A percentile compares a stretch with the other conserved stretches of the same genome.
Conservation (phyloP, 352 stramenopile species). For the Globisporangium yorkense region DNA sequence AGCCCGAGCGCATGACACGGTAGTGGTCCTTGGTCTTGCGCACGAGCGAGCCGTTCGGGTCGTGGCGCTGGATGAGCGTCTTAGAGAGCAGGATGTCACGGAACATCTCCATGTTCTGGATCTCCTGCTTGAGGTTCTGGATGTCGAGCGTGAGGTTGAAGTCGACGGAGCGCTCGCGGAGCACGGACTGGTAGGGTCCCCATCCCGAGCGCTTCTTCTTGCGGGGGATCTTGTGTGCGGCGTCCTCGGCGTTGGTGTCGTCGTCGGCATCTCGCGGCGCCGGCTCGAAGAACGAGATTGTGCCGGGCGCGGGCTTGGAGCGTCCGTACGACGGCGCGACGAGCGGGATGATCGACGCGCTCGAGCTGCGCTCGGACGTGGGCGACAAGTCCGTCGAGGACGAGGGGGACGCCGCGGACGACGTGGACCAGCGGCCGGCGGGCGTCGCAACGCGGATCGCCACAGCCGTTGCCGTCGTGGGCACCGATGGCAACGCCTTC, state of each 20-base stretch:
- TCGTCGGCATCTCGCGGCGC: constrained; percentile 17
- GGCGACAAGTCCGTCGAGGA: background rate
- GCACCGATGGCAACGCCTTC: background rate
- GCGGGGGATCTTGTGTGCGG: constrained; percentile 4
- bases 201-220: constrained; percentile 10
- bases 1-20: constrained; percentile 16
- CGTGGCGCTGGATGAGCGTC: constrained; percentile 16
- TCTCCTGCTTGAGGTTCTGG: constrained; percentile 31
- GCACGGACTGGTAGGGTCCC: constrained; percentile 15
- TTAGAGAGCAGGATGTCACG: constrained; percentile 22
- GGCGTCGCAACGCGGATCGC: background rate
- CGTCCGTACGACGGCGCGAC: constrained; percentile 1
- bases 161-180: constrained; percentile 21
- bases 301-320: constrained; percentile 2
- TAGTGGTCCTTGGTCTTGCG: constrained; percentile 20
- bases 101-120: constrained; percentile 21
- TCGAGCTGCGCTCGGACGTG: background rate
- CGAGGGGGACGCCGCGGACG: background rate
- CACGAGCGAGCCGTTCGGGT: constrained; percentile 21
- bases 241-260: background rate
- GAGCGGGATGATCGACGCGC: constrained; percentile 7
- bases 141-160: constrained; percentile 36
- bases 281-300: constrained; percentile 9
- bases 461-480: background rate
- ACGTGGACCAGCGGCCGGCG: constrained; percentile 1